Percentiles rank a stretch among this genome's conserved stretches.
phyloP scores from a whole-genome alignment of 1,284 basidiomycete species.

The Ganoderma lucidum region DNA sequence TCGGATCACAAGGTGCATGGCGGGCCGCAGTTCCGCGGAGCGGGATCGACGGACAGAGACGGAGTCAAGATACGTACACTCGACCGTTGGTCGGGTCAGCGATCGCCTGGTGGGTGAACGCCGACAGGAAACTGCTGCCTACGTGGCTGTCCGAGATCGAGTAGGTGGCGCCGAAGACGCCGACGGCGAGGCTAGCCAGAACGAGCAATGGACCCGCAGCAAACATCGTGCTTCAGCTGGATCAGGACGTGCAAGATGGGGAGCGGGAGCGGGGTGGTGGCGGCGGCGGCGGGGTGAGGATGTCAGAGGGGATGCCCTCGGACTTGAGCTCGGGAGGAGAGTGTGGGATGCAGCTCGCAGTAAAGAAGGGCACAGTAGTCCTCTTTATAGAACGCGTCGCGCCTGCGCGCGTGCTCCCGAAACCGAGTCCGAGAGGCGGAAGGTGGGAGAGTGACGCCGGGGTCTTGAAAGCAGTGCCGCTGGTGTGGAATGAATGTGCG shows the following conservation, averaged over 20 bases:
- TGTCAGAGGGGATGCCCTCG: constrained; percentile 20
- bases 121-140: constrained; percentile 54
- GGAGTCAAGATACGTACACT: constrained; percentile 51
- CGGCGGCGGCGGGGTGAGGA: not conserved
- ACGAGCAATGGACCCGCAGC: not conserved
- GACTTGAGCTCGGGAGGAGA: constrained; percentile 9
- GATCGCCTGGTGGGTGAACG: constrained; percentile 58
- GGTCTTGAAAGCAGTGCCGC: not conserved
- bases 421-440: constrained; percentile 3
- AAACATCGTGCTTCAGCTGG: constrained; percentile 19
- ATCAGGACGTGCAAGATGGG: constrained; percentile 2
- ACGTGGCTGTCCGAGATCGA: constrained; percentile 51
- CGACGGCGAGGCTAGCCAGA: constrained; percentile 24
- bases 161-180: constrained; percentile 44
- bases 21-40: not conserved
- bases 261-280: not conserved
- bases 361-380: constrained; percentile 15
- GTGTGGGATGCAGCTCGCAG: constrained; percentile 22
- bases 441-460: constrained; percentile 2
- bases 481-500: not conserved
- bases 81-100: constrained; percentile 65
- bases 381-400: not conserved
- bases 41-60: not conserved
- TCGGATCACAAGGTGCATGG: not conserved
- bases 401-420: constrained; percentile 8